Conservation (phyloP, 2,329 filamentous ascomycete genomes). For the Apiospora marii region DNA sequence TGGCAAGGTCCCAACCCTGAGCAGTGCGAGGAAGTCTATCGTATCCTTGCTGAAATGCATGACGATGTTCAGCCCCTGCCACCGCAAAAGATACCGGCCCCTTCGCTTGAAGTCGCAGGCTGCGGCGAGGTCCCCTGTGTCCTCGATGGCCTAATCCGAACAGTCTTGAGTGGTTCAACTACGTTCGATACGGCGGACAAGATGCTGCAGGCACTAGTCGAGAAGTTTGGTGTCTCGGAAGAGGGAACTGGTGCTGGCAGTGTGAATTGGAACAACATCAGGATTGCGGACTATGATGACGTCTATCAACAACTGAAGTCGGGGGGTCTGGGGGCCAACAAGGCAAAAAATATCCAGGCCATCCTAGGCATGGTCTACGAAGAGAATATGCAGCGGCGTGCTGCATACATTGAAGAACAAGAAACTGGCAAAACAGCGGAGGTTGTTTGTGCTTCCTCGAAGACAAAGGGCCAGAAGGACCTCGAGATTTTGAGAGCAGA, state of each 20-base stretch:
- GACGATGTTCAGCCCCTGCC: conserved; percentile 62
- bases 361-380: conserved; percentile 77
- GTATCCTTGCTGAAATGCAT: conserved; percentile 70
- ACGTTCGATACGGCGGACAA: conserved; percentile 62
- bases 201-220: conserved; percentile 71
- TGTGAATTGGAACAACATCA: conserved; percentile 78
- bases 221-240: conserved; percentile 68
- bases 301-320: conserved; percentile 74
- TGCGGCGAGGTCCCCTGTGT: conserved; percentile 65
- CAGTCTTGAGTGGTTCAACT: conserved; percentile 60
- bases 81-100: conserved; percentile 72
- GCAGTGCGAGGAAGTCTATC: conserved; percentile 74
- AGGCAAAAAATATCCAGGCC: conserved; percentile 75
- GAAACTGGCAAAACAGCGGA: conserved; percentile 49
- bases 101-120: conserved; percentile 75
- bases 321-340: conserved; percentile 75
- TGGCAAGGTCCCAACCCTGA: conserved; percentile 69
- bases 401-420: conserved; percentile 55
- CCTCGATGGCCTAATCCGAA: conserved; percentile 62
- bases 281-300: conserved; percentile 62
- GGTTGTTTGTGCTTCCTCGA: conserved; percentile 50
- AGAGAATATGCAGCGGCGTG: conserved; percentile 62
- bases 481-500: conserved; percentile 65
- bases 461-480: conserved; percentile 58
- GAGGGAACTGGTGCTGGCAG: conserved; percentile 73